phyloP scores from a whole-genome alignment of 2,329 filamentous ascomycete genomes.

The Scopulariopsis brevicaulis region DNA sequence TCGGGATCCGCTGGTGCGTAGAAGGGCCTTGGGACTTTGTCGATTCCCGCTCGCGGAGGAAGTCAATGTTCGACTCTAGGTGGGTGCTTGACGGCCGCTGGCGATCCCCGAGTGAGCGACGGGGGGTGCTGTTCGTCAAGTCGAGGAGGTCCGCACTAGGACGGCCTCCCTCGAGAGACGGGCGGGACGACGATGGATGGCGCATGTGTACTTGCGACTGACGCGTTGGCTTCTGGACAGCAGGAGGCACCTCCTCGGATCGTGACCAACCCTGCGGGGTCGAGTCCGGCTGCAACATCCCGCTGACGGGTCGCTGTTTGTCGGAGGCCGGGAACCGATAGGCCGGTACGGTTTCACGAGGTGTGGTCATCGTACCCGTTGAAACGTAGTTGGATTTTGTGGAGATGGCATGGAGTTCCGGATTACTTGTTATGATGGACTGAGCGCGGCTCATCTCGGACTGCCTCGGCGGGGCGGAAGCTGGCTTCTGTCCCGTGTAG shows the following conservation, averaged over 20 bases:
- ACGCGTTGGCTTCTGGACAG: neutral
- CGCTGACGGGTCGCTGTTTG: slow-evolving; percentile 17
- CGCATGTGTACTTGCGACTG: slow-evolving; percentile 12
- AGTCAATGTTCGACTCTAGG: slow-evolving; percentile 72
- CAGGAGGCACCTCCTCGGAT: slow-evolving; percentile 1
- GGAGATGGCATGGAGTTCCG: slow-evolving; percentile 45
- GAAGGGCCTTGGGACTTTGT: neutral
- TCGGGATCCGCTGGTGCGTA: slow-evolving; percentile 4
- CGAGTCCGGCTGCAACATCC: neutral
- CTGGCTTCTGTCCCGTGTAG: slow-evolving; percentile 1
- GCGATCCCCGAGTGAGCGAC: slow-evolving; percentile 37
- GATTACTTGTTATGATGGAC: slow-evolving; percentile 50
- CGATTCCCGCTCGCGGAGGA: slow-evolving; percentile 65
- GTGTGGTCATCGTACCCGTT: slow-evolving; percentile 69
- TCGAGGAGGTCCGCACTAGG: slow-evolving; percentile 53
- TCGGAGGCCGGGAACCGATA: slow-evolving; percentile 29
- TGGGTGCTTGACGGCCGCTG: slow-evolving; percentile 72
- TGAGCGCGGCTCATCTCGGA: slow-evolving; percentile 47
- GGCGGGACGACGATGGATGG: slow-evolving; percentile 41
- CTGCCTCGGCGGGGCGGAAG: slow-evolving; percentile 27
- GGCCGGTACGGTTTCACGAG: slow-evolving; percentile 13
- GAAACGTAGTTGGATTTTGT: slow-evolving; percentile 25
- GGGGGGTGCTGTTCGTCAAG: slow-evolving; percentile 26
- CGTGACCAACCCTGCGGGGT: neutral
- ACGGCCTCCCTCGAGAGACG: slow-evolving; percentile 61